Evolutionary conservation across 192 early-diverging fungal species (phyloP), one percentile per base, ranked within the genome.

Genomic region (Backusella morwellensis): DNA sequence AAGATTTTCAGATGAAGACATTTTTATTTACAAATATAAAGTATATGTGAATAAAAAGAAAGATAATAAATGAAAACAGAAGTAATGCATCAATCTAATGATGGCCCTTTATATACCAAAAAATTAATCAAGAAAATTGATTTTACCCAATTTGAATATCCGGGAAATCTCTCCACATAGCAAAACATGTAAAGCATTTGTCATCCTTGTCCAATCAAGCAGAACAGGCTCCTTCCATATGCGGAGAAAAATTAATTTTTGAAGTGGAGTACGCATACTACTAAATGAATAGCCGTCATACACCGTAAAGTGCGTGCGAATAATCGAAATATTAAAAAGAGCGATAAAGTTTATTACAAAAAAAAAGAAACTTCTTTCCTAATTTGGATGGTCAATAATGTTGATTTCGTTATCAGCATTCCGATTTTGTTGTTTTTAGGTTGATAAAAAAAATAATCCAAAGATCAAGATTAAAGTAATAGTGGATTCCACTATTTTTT

Each of bases 1-100:
- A 32, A 81, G 74, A 66, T 84, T 77, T 47, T 77, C n/a, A n/a
- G 69, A 35, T 23, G 40, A 36, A 26, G 72, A 23, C 72, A 84
- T 75, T 6, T 54, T 32, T 50, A 72, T 56, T 70, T 35, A 50
- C 34, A 78, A 72, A 41, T 29, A 21, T 41, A 42, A 7, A 72
- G 47, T 50, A 50, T 50, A n/a, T 50, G 21, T 50, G 47, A 50
- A 50, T 40, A 40, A 50, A 50, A 50, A 50, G 4, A 50, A 6
- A 50, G 47, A 72, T 5, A 44, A 50, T 47, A 72, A 44, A 72
- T 34, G 40, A 12, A 26, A 70, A 32, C 23, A 63, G 56, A 29
- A 29, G 26, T 29, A 29, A 29, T 29, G 11, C 12, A n/a, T 23
- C 21, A 29, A 29, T 4, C 11, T 29, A 63, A 63, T 26, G 23